Base-by-base conservation (phyloP, 257 asterid species). In the Craterostigma plantagineum region DNA sequence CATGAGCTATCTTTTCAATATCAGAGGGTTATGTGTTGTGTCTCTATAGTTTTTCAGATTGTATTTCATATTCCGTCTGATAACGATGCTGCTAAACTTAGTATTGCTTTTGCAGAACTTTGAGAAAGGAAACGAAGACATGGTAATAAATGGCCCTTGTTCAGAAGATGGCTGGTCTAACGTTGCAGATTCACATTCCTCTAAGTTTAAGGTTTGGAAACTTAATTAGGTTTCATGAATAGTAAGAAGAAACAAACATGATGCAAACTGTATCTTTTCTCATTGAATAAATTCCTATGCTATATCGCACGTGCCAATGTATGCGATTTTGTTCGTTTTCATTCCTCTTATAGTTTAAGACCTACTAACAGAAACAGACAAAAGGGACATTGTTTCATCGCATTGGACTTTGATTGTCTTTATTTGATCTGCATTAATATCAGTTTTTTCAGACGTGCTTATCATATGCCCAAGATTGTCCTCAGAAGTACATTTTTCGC, bases 151-250 rank as follows among this genome's bases (percentile, higher is more conserved):
- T 37, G 50, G 60, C 62, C 58, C 66, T 38, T 35, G 53, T 42
- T 50, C n/a, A n/a, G n/a, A 57, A 49, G 67, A 55, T 43, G 67
- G 55, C 54, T 61, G 43, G 35, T 55, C 71, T 49, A n/a, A n/a
- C n/a, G n/a, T n/a, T n/a, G n/a, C n/a, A n/a, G n/a, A n/a, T n/a
- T n/a, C n/a, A n/a, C n/a, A n/a, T n/a, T n/a, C n/a, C n/a, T n/a
- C n/a, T n/a, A 69, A 67, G 46, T 66, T 86, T 54, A 71, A 81
- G 94, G 94, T 81, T 68, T 56, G 33, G 46, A 11, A 14, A 42
- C 23, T 45, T 14, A 27, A 34, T 33, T 46, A 15, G 4, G 30
- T 23, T 23, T 23, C 30, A 6, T 23, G 30, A 23, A 6, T n/a
- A n/a, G n/a, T n/a, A n/a, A n/a, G n/a, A n/a, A n/a, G n/a, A n/a